Base-by-base conservation (phyloP, 768 basidiomycete species). In the Serpula lacrymans region DNA sequence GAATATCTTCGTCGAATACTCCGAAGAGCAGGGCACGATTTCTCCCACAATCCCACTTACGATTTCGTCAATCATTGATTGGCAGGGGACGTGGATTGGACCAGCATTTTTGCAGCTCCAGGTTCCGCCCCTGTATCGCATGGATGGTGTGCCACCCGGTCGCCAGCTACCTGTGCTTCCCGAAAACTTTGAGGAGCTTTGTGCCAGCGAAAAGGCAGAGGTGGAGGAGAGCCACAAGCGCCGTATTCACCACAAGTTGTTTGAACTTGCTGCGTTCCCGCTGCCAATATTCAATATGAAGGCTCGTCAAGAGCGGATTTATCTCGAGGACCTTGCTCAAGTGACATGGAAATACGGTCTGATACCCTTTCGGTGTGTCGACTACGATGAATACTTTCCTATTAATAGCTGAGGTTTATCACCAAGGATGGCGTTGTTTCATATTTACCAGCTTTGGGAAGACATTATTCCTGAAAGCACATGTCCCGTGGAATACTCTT, bases 51-150 rank as follows among this genome's bases (percentile, higher is more conserved):
- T 17, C 6, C 47, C 47, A 3, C 33, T 42, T 17, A 30, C 37
- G 28, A 37, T 50, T 25, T n/a, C 44, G 25, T 39, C 47, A 14
- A 25, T 50, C 31, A 49, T 49, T 17, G 42, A 49, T 22, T 50
- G 43, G 49, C 47, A 50, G 12, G 47, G 47, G 16, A 39, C 44
- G 12, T 45, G 40, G 10, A 14, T 50, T 21, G 43, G 47, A 22
- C 49, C 49, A 5, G 43, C 49, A 12, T 50, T 50, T 11, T 9
- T 49, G 17, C 49, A 45, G 44, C 32, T 41, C 31, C 2, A 24
- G 22, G 3, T 25, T 23, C 13, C 9, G 5, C 14, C 31, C n/a
- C n/a, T 33, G n/a, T 39, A 28, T 39, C 25, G 25, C 26, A 39
- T 29, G 38, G 25, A 11, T 14, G 38, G 14, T 10, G 38, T 29